A percentile compares a stretch with the other conserved stretches of the same genome.
These are phyloP conservation scores for Talaromyces sp. DNA, from an alignment of 2,329 filamentous ascomycete species.

Conservation along the genomic window DNA sequence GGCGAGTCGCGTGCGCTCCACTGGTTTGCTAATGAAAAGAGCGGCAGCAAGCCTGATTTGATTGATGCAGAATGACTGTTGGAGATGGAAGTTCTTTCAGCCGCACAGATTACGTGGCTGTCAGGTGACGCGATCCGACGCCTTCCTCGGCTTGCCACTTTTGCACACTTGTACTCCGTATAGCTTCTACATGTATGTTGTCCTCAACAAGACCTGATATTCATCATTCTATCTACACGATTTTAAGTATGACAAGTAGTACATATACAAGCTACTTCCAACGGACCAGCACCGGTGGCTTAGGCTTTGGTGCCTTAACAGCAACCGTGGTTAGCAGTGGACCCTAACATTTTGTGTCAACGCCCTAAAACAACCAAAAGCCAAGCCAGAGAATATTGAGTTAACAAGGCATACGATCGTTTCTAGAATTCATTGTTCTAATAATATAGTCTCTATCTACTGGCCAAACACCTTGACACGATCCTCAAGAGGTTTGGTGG, in stretches of 20 bases:
- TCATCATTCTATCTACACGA: background rate
- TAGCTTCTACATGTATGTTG: background rate
- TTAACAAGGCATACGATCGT: background rate
- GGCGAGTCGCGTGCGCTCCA: background rate
- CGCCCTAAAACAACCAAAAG: background rate
- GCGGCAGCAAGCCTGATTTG: background rate
- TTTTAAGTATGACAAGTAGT: background rate
- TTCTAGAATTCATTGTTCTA: background rate
- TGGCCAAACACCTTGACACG: conserved; percentile 17
- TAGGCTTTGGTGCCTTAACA: background rate
- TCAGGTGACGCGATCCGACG: conserved; percentile 8
- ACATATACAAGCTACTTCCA: background rate
- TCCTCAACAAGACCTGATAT: background rate
- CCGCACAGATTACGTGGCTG: conserved; percentile 3
- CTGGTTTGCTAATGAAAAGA: background rate
- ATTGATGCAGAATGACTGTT: background rate
- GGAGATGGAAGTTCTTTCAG: background rate
- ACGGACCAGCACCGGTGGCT: background rate
- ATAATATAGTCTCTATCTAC: background rate
- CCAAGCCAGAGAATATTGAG: background rate
- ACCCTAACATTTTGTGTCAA: background rate
- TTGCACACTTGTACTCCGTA: background rate
- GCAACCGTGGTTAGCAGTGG: background rate
- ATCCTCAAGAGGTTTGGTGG: conserved; percentile 13
- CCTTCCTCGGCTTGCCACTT: background rate